Evolutionary conservation across 169 alveolate species (phyloP), one percentile per base, ranked within the genome.

Genomic region (Cryptosporidium sp.): DNA sequence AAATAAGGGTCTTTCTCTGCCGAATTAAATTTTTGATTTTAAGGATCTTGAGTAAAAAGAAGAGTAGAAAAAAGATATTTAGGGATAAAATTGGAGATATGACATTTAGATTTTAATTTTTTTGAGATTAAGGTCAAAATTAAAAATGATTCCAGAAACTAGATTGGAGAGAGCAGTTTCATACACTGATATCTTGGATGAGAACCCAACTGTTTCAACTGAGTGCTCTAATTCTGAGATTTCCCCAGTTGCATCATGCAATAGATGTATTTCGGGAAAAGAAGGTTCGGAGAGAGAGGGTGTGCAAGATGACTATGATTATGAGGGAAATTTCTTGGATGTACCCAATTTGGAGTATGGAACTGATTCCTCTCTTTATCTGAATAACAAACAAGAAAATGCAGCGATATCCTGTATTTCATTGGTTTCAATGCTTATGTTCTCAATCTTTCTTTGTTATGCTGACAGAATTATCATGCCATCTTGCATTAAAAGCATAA

Each of bases 391-490:
- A 55, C 67, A 55, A 26, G 35, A 55, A 23, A 10, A 16, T 9
- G 6, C 85, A 1, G 33, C 39, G 6, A 26, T 21, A 10, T 71
- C 58, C 21, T 33, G 68, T 29, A 23, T 37, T 23, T 80, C 80
- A 14, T 29, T 80, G 51, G 74, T 80, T 37, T 43, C 62, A 39
- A 80, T 80, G 89, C 55, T 80, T 23, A 80, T 80, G 89, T 31
- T 59, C 26, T 59, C 89, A 8, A 80, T 80, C 10, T 80, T 80
- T 41, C 48, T 80, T 37, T 80, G 89, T 16, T 80, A 80, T 65
- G 89, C 89, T 31, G 89, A 80, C 50, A 80, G 89, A 80, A 80
- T 65, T 8, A 52, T 80, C 1, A 80, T 80, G 89, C 89, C 89
- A 12, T 80, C 89, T 12, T 80, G 89, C 37, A 80, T 80, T 43